These are phyloP conservation scores for Zygnema circumcarinatum DNA, from an alignment of 139 green algal species.

Conservation along the genomic window DNA sequence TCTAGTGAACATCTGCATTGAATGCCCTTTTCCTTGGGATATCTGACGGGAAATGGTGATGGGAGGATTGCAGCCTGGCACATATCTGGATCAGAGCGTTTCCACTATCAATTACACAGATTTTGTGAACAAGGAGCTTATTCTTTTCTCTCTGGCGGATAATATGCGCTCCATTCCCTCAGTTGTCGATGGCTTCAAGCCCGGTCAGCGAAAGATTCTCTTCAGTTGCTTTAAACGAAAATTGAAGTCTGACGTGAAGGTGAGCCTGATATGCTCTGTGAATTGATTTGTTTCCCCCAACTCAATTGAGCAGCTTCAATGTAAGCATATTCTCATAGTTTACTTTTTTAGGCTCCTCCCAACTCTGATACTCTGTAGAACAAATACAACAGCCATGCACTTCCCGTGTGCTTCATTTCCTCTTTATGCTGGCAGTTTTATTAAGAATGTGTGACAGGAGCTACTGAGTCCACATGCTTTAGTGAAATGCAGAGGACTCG, in stretches of 20 bases:
- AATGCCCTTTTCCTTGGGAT: background rate
- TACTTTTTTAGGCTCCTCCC: background rate
- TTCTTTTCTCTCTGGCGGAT: constrained; percentile 77
- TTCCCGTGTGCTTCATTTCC: background rate
- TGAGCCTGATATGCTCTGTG: constrained; percentile 26
- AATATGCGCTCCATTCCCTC: constrained; percentile 89
- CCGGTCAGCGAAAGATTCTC: constrained; percentile 98
- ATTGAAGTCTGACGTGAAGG: constrained; percentile 92
- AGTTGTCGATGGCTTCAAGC: constrained; percentile 97
- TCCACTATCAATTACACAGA: constrained; percentile 87
- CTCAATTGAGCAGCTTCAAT: background rate
- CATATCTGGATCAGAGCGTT: constrained; percentile 86
- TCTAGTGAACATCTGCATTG: background rate
- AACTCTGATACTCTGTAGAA: background rate
- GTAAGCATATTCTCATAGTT: background rate
- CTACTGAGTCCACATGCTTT: too few relatives aligned
- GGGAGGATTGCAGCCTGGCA: constrained; percentile 75
- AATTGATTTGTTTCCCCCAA: background rate
- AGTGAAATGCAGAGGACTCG: too few relatives aligned
- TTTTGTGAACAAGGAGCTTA: constrained; percentile 82
- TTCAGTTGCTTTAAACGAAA: constrained; percentile 98
- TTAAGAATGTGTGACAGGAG: too few relatives aligned
- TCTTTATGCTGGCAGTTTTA: too few relatives aligned
- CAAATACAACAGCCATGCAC: background rate
- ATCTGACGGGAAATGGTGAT: background rate